Conservation (phyloP, 495 filamentous ascomycete species). For the Hypoxylon intermedium region DNA sequence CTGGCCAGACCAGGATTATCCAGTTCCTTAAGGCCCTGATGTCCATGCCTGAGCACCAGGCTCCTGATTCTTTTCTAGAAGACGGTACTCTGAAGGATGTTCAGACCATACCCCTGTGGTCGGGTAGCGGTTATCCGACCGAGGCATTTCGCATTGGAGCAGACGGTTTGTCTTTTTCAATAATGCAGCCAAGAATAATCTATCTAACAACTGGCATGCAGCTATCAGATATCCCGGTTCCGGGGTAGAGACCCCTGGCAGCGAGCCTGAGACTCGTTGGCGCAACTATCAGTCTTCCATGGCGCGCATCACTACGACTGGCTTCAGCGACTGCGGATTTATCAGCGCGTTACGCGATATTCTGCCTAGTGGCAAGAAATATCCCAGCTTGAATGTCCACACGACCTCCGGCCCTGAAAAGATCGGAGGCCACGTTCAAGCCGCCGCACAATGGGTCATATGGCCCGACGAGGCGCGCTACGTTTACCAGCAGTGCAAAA, state of each 20-base stretch:
- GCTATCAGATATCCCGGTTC: slow-evolving; percentile 21
- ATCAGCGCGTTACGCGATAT: slow-evolving; percentile 24
- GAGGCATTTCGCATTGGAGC: slow-evolving; percentile 21
- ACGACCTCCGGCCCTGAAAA: slow-evolving; percentile 4
- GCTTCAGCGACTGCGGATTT: slow-evolving; percentile 25
- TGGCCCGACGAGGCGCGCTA: slow-evolving; percentile 22
- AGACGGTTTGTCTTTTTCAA: slow-evolving; percentile 12
- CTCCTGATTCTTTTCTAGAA: slow-evolving; percentile 14
- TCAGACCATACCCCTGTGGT: slow-evolving; percentile 17
- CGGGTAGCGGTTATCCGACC: slow-evolving; percentile 6
- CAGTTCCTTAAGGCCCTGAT: slow-evolving; percentile 19
- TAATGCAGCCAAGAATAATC: not conserved
- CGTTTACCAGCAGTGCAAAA: slow-evolving; percentile 24
- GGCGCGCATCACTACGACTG: slow-evolving; percentile 18
- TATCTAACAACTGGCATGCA: slow-evolving; percentile 7
- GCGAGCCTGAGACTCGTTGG: slow-evolving; percentile 21
- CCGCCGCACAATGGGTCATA: slow-evolving; percentile 20
- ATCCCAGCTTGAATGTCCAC: slow-evolving; percentile 15
- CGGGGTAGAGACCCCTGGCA: slow-evolving; percentile 16
- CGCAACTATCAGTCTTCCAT: slow-evolving; percentile 27
- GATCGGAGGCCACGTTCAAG: slow-evolving; percentile 21
- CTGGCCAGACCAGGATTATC: slow-evolving; percentile 18
- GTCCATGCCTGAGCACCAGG: slow-evolving; percentile 21
- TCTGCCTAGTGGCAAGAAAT: slow-evolving; percentile 17
- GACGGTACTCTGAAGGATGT: not conserved